Evolutionary conservation across 495 filamentous ascomycete genomes (phyloP).

Genomic region (Barbatosphaeria neglecta): DNA sequence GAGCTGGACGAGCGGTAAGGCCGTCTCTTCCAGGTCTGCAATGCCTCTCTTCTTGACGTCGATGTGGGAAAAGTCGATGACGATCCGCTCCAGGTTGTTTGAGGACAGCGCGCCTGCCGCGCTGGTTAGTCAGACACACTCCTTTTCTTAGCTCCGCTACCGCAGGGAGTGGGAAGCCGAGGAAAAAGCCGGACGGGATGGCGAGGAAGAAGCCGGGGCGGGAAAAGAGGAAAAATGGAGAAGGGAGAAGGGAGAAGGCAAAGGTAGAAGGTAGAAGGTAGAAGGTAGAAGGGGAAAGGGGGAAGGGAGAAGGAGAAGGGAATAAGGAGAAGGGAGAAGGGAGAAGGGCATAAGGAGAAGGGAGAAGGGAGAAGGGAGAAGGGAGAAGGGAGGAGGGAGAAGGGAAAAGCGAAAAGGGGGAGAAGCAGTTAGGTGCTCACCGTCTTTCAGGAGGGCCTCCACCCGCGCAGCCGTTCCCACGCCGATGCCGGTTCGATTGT

Average conservation of each 20-base stretch:
- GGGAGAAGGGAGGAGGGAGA: too few species aligned
- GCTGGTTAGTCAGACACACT: conserved; percentile 12
- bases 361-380: background rate
- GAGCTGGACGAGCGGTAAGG: conserved; percentile 59
- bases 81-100: conserved; percentile 59
- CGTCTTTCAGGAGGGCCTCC: conserved; percentile 67
- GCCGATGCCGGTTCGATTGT: conserved; percentile 63
- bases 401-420: background rate
- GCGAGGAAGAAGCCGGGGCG: too few species aligned
- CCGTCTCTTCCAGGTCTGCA: conserved; percentile 85
- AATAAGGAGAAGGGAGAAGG: too few species aligned
- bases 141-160: too few species aligned
- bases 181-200: too few species aligned
- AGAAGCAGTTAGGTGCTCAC: conserved; percentile 27
- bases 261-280: too few species aligned
- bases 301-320: too few species aligned
- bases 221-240: too few species aligned
- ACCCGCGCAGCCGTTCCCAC: conserved; percentile 80
- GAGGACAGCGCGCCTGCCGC: conserved; percentile 53
- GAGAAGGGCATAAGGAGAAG: background rate
- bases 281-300: too few species aligned
- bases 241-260: too few species aligned
- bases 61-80: conserved; percentile 81
- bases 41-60: conserved; percentile 87
- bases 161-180: too few species aligned